Conservation (phyloP, 331 rosid genomes). For the Spiraea crenata region DNA sequence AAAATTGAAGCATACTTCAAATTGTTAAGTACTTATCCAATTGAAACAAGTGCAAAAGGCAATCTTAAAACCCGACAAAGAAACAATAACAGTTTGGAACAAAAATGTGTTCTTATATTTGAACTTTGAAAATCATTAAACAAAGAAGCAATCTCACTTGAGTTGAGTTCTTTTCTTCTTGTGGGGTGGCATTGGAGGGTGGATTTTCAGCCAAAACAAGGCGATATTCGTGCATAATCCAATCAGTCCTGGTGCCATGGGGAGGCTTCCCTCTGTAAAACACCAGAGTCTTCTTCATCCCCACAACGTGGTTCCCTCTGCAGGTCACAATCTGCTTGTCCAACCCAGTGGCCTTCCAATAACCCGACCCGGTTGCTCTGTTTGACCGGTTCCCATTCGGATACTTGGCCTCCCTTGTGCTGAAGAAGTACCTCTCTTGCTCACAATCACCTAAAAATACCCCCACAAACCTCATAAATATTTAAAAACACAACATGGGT, state of each 20-base stretch:
- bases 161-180: conserved; percentile 17
- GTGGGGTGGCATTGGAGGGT: conserved; percentile 10
- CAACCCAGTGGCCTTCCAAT: conserved; percentile 54
- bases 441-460: conserved; percentile 41
- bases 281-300: conserved; percentile 93
- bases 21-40: background rate
- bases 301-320: conserved; percentile 46
- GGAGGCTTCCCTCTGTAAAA: conserved; percentile 92
- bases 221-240: conserved; percentile 99
- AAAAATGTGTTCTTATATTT: no score
- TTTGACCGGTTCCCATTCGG: conserved; percentile 55
- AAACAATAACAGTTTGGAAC: no score
- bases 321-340: conserved; percentile 41
- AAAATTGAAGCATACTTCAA: background rate
- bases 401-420: conserved; percentile 53
- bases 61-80: no score
- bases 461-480: background rate
- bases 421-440: conserved; percentile 53
- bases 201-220: conserved; percentile 32
- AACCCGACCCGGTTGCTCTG: conserved; percentile 47
- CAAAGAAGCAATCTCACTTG: conserved; percentile 30
- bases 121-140: background rate
- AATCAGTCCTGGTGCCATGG: conserved; percentile 82
- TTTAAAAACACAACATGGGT: background rate
- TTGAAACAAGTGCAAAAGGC: background rate